Evolutionary conservation across 2,329 filamentous ascomycete genomes (phyloP).

Genomic region (Claviceps cyperi): DNA sequence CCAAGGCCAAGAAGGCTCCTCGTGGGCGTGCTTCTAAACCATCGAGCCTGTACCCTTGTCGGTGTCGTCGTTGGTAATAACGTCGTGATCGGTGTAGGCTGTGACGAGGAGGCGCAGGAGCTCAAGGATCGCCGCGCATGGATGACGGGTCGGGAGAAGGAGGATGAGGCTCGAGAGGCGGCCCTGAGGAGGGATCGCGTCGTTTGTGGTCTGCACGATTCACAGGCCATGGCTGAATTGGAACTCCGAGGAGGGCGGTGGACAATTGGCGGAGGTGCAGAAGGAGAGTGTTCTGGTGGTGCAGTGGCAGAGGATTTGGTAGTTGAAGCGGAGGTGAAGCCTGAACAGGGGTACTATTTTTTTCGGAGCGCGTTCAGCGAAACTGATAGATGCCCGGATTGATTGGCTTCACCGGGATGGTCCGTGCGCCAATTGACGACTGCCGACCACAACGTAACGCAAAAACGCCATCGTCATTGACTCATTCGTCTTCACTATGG

Average conservation of each 20-base stretch:
- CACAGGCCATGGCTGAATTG: constrained; percentile 27
- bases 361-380: not conserved
- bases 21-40: constrained; percentile 22
- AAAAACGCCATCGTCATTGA: not conserved
- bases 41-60: constrained; percentile 12
- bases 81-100: not conserved
- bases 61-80: constrained; percentile 5
- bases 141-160: constrained; percentile 10
- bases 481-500: not conserved
- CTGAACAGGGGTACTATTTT: not conserved
- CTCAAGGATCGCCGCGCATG: constrained; percentile 10
- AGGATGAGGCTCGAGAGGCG: constrained; percentile 15
- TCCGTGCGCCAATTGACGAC: constrained; percentile 1
- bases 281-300: not conserved
- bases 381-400: not conserved
- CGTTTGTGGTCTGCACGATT: constrained; percentile 32
- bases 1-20: constrained; percentile 21
- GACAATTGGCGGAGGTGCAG: not conserved
- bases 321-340: not conserved
- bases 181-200: constrained; percentile 21
- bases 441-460: too few relatives aligned
- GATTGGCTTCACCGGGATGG: not conserved
- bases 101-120: not conserved
- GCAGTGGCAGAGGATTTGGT: not conserved
- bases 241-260: not conserved